Percentiles rank a stretch among this genome's conserved stretches.
Conservation (phyloP, 768 basidiomycete genomes). For the Tulasnella sp. region DNA sequence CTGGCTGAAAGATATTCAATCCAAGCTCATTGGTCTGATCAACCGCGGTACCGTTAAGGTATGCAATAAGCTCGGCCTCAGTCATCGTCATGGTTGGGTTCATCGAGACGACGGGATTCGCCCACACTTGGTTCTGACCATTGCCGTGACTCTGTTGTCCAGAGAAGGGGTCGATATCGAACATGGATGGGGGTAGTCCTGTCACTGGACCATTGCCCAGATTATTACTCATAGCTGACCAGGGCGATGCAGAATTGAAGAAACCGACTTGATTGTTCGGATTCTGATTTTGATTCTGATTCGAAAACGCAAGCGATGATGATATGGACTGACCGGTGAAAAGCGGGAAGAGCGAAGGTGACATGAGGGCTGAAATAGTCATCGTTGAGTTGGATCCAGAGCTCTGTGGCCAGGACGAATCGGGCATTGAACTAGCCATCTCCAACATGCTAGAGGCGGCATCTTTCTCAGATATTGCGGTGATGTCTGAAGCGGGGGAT, state of each 20-base stretch:
- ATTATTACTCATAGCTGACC: background rate
- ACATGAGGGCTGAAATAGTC: background rate
- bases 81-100: background rate
- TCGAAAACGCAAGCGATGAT: background rate
- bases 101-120: background rate
- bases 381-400: background rate
- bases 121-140: background rate
- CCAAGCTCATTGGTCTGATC: constrained; percentile 9
- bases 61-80: constrained; percentile 3
- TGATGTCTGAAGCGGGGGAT: background rate
- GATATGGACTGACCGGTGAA: background rate
- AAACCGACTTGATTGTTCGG: background rate
- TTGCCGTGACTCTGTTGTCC: background rate
- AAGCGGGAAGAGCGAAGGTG: background rate
- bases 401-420: background rate
- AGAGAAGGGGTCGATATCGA: background rate
- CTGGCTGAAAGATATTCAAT: constrained; percentile 10
- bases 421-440: background rate
- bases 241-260: background rate
- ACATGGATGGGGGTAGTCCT: background rate
- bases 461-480: background rate
- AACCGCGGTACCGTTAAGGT: background rate
- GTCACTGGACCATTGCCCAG: background rate
- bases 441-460: background rate
- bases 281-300: background rate